Evolutionary conservation across 805 yeast genomes (phyloP).

Genomic region (Candida hispaniensis): DNA sequence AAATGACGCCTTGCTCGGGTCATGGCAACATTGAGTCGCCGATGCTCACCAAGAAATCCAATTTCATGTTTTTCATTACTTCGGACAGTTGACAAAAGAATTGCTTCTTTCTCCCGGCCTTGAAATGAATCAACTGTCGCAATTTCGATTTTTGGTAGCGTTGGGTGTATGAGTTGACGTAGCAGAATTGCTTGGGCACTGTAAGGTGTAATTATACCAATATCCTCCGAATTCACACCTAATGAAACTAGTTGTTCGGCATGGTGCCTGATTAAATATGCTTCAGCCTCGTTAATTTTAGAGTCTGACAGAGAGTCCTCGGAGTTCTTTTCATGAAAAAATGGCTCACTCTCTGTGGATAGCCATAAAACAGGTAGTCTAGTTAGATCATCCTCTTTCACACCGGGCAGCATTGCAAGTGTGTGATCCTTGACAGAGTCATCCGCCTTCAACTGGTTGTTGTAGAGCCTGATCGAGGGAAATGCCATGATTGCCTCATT

Average conservation of each 20-base stretch:
- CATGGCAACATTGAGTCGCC: conserved; percentile 86
- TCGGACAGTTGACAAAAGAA: conserved; percentile 70
- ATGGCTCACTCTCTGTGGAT: conserved; percentile 88
- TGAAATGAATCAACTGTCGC: conserved; percentile 95
- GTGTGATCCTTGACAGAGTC: conserved; percentile 42
- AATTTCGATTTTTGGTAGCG: conserved; percentile 48
- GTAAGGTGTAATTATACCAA: conserved; percentile 87
- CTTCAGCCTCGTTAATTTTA: conserved; percentile 70
- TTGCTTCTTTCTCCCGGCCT: conserved; percentile 88
- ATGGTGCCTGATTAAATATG: conserved; percentile 48
- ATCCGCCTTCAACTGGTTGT: conserved; percentile 51
- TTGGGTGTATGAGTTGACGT: conserved; percentile 35
- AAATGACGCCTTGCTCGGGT: conserved; percentile 81
- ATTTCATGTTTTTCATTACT: conserved; percentile 60
- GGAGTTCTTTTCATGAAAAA: conserved; percentile 40
- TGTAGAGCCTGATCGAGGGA: conserved; percentile 58
- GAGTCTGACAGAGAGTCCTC: conserved; percentile 38
- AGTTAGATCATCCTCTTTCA: conserved; percentile 45
- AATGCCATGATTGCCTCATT: conserved; percentile 65
- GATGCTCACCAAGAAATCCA: conserved; percentile 70
- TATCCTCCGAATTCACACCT: conserved; percentile 45
- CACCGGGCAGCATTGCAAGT: conserved; percentile 46
- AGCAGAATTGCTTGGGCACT: conserved; percentile 70
- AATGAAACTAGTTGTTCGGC: conserved; percentile 38
- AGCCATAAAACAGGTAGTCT: conserved; percentile 59